Evolutionary conservation across 768 basidiomycete species (phyloP).

Genomic region (Leucosporidium scottii): DNA sequence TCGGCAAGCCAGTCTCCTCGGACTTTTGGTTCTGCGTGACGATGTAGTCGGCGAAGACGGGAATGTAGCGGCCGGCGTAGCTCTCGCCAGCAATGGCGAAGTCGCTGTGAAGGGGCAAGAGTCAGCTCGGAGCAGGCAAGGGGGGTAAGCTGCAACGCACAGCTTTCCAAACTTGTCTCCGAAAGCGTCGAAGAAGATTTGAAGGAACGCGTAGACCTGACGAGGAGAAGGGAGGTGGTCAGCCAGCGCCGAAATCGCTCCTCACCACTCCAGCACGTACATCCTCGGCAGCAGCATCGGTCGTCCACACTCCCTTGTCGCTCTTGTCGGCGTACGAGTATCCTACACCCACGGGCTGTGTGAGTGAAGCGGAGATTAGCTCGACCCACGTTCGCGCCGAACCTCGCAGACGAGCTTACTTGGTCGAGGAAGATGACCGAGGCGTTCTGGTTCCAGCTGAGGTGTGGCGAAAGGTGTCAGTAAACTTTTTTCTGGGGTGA

Average conservation of each 20-base stretch:
- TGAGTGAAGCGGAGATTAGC: neutral
- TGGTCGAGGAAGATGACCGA: conserved; percentile 44
- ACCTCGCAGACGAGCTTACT: neutral
- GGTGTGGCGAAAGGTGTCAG: neutral
- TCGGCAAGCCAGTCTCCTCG: conserved; percentile 39
- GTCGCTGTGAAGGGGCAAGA: conserved; percentile 47
- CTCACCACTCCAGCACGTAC: neutral
- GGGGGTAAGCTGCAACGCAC: neutral
- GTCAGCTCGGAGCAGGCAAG: conserved; percentile 1
- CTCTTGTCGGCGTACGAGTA: conserved; percentile 72
- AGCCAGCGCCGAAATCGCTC: neutral
- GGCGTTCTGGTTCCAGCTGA: conserved; percentile 51
- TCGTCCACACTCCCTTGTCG: conserved; percentile 54
- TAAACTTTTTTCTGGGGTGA: neutral
- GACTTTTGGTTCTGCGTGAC: conserved; percentile 73
- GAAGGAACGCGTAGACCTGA: conserved; percentile 63
- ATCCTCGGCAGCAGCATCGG: conserved; percentile 79
- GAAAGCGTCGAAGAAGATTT: conserved; percentile 68
- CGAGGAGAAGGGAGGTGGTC: neutral
- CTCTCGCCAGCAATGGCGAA: conserved; percentile 46
- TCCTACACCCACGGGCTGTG: conserved; percentile 72
- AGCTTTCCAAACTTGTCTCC: conserved; percentile 44
- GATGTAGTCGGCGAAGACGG: conserved; percentile 65
- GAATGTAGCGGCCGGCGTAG: conserved; percentile 63
- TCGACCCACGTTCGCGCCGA: no score